Conservation (phyloP, 345 rosid genomes). For the Firmiana major region DNA sequence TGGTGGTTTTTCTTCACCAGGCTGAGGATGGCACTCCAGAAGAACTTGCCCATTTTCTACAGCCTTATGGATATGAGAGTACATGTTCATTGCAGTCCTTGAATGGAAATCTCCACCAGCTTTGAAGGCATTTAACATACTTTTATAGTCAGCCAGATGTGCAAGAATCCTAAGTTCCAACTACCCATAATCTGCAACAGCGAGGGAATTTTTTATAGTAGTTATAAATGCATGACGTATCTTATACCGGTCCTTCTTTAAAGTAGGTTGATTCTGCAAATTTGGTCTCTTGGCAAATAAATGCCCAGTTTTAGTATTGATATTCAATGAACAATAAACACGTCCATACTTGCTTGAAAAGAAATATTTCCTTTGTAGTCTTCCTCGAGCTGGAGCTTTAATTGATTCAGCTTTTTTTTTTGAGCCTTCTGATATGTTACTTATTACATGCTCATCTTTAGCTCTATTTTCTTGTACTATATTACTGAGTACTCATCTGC, state of each 20-base stretch:
- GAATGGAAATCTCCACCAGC: constrained; percentile 99
- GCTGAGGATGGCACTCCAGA: constrained; percentile 93
- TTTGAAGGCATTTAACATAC: constrained; percentile 94
- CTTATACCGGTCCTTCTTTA: constrained; percentile 98
- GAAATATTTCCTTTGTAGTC: no score
- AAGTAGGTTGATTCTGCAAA: constrained; percentile 98
- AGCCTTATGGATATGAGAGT: constrained; percentile 81
- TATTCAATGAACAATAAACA: constrained; percentile 92
- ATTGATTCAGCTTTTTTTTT: no score
- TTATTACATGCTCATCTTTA: no score
- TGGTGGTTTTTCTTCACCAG: constrained; percentile 91
- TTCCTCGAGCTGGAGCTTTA: no score
- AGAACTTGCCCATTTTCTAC: constrained; percentile 63
- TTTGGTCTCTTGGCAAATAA: constrained; percentile 96
- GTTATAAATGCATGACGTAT: constrained; percentile 95
- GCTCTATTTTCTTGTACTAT: no score
- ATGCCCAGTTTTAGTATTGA: constrained; percentile 95
- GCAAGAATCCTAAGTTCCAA: constrained; percentile 97
- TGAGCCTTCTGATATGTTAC: no score
- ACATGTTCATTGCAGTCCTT: constrained; percentile 98
- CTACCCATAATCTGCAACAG: constrained; percentile 99
- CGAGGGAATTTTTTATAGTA: constrained; percentile 85
- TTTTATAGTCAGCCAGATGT: constrained; percentile 83
- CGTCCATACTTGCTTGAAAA: constrained; percentile 83
- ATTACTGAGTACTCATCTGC: no score